Evolutionary conservation across 805 yeast species (phyloP), one percentile per base, ranked within the genome.

Genomic region (Candida vartiovaarae): DNA sequence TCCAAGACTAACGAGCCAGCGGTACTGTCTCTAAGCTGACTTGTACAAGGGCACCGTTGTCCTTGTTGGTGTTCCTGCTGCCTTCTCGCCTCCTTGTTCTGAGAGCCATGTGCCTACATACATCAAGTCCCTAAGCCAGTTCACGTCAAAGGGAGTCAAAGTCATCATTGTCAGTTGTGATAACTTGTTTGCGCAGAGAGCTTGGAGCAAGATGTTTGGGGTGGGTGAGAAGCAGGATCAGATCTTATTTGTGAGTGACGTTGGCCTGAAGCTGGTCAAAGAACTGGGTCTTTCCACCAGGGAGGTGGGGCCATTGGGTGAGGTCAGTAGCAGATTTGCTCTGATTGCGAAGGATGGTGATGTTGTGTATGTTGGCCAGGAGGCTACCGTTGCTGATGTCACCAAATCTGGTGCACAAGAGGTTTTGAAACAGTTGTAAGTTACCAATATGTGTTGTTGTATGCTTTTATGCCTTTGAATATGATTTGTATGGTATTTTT

Each of bases 41-140:
- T 57, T 64, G 51, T 40, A 51, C 29, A 53, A 57, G 36, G 61
- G 63, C 38, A 44, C 53, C 5, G 50, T 50, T 32, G 77, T 84
- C 28, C 64, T 84, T 46, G 85, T 86, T 34, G 76, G 84, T 45
- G 86, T 84, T 33, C 91, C 93, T 45, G 93, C 90, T 43, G 90
- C 95, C 5, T 85, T 83, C 70, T 83, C 93, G n/a, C 91, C 90
- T 42, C 76, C 90, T 23, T 83, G 90, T 63, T 70, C 84, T 42
- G 80, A 73, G 42, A 68, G 75, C 57, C 90, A 83, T 64, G 68
- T 83, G 46, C 90, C 89, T 44, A 79, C 78, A 20, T 82, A 66
- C 65, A 28, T 51, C 15, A 45, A 42, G 15, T 29, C 42, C 28
- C 53, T 73, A 44, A 59, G 59, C 36, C 68, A 71, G 40, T 71